Conservation (phyloP, 345 rosid genomes). For the Alliaria petiolata region DNA sequence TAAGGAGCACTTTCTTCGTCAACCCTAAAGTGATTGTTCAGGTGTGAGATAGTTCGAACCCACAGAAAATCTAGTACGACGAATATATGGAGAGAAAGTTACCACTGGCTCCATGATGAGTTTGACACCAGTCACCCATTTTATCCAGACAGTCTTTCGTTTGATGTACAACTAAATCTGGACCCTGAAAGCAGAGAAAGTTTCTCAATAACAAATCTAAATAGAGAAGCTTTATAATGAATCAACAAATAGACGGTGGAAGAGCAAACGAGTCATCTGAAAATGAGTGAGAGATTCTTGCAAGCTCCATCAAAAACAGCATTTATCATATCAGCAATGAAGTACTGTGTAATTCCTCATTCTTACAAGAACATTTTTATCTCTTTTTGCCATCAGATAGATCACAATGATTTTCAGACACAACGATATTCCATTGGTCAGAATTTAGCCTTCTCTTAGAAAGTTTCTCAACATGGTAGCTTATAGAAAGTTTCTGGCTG, state of each 20-base stretch:
- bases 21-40: conserved; percentile 47
- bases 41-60: not conserved
- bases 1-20: conserved; percentile 69
- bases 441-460: not conserved
- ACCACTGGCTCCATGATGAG: conserved; percentile 90
- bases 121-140: conserved; percentile 94
- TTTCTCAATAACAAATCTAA: not conserved
- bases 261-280: not conserved
- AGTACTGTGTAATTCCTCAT: not conserved
- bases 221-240: not conserved
- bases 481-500: not conserved
- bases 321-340: not conserved
- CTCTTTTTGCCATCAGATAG: not conserved
- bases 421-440: not conserved
- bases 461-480: not conserved
- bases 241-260: not conserved
- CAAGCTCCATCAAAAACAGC: not conserved
- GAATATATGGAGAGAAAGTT: conserved; percentile 20
- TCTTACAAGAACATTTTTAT: too few relatives aligned
- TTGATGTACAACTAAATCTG: conserved; percentile 88
- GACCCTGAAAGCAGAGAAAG: conserved; percentile 56
- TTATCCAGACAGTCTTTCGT: conserved; percentile 61
- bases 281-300: not conserved
- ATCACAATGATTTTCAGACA: not conserved
- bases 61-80: not conserved